Percentiles rank a stretch among this genome's conserved stretches.
Conservation (phyloP, 2,329 filamentous ascomycete genomes). For the Aspergillus sp. region DNA sequence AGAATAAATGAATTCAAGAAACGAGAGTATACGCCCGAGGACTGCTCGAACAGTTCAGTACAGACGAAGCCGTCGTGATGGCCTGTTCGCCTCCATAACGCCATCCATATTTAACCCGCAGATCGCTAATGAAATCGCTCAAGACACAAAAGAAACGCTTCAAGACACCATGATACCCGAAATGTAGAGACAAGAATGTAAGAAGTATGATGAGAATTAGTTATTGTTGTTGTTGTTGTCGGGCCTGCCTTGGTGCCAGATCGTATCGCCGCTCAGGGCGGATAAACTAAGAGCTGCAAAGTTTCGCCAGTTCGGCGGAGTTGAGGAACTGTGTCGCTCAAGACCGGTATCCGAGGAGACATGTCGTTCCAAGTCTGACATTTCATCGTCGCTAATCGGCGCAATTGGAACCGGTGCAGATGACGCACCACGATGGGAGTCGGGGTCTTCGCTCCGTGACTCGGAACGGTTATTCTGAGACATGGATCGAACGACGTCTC, state of each 20-base stretch:
- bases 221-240: conserved; percentile 42
- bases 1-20: conserved; percentile 1
- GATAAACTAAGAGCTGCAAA: conserved; percentile 46
- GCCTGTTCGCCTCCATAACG: conserved; percentile 22
- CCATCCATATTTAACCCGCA: conserved; percentile 22
- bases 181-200: conserved; percentile 14
- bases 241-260: conserved; percentile 43
- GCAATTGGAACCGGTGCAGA: conserved; percentile 53
- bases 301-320: conserved; percentile 44
- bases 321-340: conserved; percentile 31
- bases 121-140: conserved; percentile 35
- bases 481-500: conserved; percentile 76
- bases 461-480: conserved; percentile 43
- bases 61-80: not conserved
- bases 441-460: conserved; percentile 39
- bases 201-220: conserved; percentile 22
- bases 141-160: conserved; percentile 14
- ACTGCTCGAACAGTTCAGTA: not conserved
- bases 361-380: conserved; percentile 46
- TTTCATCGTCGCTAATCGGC: conserved; percentile 32
- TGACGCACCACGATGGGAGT: conserved; percentile 48
- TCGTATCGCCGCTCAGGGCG: conserved; percentile 47
- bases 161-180: conserved; percentile 14
- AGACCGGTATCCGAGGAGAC: conserved; percentile 34
- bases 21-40: not conserved